Base-by-base conservation (phyloP, 2,329 filamentous ascomycete species). In the Alternaria arbusti region DNA sequence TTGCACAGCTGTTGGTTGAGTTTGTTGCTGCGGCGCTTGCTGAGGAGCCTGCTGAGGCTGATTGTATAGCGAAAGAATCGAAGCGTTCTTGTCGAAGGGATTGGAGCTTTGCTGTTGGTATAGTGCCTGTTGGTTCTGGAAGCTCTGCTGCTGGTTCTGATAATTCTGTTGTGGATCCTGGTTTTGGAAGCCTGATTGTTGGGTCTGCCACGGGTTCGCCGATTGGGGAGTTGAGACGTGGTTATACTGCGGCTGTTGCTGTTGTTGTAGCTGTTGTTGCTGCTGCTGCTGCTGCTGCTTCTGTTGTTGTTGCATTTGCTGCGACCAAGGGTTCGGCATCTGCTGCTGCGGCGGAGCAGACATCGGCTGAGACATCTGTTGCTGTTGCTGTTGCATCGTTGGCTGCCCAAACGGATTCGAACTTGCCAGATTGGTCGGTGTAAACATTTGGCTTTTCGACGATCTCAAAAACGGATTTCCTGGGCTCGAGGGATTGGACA, bases 1-100 rank as follows among this genome's bases (percentile, higher is more conserved):
- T 49, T 61, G 47, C 61, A 75, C 57, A 70, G 75, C 49, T 56
- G 73, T 52, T 65, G 75, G 59, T 68, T 51, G 68, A 62, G 61
- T 23, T 50, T 70, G 74, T 51, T 74, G 71, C 65, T 82, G 79
- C 76, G 67, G 20, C 79, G 68, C 28, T 80, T 81, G 74, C 28
- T 82, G 79, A 5, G 85, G 83, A 1, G 84, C 81, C 32, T 85
- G 78, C 54, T 88, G 85, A 8, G 87, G 84, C 43, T 89, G 86
- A 74, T 87, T 89, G 79, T 92, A 95, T 11, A 96, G 80, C 6
- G 92, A 90, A 78, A 95, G 84, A 63, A 96, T 95, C 5, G 90
- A 90, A 4, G 61, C 50, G 11, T 87, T 88, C 67, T 91, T 94
- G 72, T 93, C 88, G 28, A 89, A 85, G 30, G 86, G 70, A 45